Percentiles rank a stretch among this genome's conserved stretches.
phyloP scores from a whole-genome alignment of 192 early-diverging fungal species.

The Coemansia erecta region DNA sequence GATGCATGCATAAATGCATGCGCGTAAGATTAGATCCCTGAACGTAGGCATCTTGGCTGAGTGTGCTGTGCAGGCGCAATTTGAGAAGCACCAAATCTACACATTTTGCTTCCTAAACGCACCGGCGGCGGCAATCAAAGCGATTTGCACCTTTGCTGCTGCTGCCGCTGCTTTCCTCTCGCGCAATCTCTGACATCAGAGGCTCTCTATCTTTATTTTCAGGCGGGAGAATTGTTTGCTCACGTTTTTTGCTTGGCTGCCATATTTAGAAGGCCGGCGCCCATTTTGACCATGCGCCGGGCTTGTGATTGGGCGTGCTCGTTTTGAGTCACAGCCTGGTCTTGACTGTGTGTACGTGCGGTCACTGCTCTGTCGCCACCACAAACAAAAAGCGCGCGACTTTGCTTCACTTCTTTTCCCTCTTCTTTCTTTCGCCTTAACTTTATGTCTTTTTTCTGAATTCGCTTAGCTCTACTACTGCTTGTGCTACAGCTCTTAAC shows the following conservation, averaged over 20 bases:
- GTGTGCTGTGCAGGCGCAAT: too few relatives aligned
- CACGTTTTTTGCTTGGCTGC: background rate
- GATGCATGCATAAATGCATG: too few relatives aligned
- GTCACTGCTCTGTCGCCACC: too few relatives aligned
- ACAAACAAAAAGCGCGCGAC: background rate
- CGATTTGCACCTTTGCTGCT: background rate
- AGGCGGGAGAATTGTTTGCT: background rate
- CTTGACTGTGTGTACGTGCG: too few relatives aligned
- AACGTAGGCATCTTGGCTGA: too few relatives aligned
- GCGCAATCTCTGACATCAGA: conserved; percentile 3
- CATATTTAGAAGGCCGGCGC: background rate
- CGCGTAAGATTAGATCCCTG: too few relatives aligned
- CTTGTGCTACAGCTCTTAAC: background rate
- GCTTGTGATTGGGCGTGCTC: conserved; percentile 1
- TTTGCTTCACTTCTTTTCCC: background rate
- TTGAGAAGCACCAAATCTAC: too few relatives aligned
- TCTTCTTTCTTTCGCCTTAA: background rate
- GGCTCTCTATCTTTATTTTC: background rate
- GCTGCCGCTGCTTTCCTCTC: background rate
- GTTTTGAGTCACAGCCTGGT: background rate
- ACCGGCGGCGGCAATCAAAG: background rate
- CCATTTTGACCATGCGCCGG: conserved; percentile 1
- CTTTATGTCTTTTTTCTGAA: background rate
- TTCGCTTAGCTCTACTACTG: background rate
- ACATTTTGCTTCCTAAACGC: too few relatives aligned